phyloP scores from a whole-genome alignment of 2,329 filamentous ascomycete genomes.

The Elsinoe necatrix region DNA sequence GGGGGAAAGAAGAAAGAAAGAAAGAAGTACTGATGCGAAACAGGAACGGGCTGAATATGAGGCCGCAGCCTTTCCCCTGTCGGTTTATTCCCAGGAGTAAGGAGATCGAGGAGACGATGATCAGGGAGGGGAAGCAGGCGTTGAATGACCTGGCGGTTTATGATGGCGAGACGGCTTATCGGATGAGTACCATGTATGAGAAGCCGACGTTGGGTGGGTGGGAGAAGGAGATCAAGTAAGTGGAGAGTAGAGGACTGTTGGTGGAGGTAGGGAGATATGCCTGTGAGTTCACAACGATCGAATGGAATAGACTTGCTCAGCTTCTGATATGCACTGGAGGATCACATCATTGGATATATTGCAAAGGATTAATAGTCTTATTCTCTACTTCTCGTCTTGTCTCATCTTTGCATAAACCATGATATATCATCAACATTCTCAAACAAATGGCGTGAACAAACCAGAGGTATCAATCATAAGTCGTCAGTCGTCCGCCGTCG shows the following conservation, averaged over 20 bases:
- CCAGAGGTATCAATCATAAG: slow-evolving; percentile 12
- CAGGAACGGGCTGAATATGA: slow-evolving; percentile 52
- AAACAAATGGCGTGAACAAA: neutral
- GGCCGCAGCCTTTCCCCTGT: slow-evolving; percentile 48
- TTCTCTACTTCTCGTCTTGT: neutral
- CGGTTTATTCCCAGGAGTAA: slow-evolving; percentile 44
- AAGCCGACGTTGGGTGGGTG: slow-evolving; percentile 11
- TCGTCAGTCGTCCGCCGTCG: slow-evolving; percentile 1
- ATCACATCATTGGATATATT: neutral
- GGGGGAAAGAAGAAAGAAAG: too few species aligned
- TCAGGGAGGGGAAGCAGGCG: slow-evolving; percentile 46
- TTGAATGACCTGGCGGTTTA: slow-evolving; percentile 45
- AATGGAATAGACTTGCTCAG: neutral
- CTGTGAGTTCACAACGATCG: neutral
- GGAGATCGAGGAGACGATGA: slow-evolving; percentile 43
- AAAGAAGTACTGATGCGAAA: neutral
- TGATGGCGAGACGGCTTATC: slow-evolving; percentile 49
- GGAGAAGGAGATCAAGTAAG: slow-evolving; percentile 9
- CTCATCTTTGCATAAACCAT: neutral
- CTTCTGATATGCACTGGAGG: neutral
- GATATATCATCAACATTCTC: neutral
- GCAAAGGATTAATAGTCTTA: neutral
- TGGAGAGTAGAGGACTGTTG: neutral
- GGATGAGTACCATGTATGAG: slow-evolving; percentile 46
- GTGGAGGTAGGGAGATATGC: too few species aligned